Evolutionary conservation across 768 basidiomycete genomes (phyloP).

Genomic region (Trametes gibbosa): DNA sequence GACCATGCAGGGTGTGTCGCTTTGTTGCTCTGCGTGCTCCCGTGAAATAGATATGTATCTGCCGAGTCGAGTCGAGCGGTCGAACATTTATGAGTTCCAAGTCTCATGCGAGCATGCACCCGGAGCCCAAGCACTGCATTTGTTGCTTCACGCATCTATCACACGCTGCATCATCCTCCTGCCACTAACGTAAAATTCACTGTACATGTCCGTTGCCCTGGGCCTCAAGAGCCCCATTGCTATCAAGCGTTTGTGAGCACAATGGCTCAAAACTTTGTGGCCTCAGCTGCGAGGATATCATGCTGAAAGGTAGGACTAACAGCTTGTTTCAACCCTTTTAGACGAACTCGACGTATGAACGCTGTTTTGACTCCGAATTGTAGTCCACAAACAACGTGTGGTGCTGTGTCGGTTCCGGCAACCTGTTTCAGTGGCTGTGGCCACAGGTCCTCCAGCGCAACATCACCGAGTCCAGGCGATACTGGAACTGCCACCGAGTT

Average conservation of each 20-base stretch:
- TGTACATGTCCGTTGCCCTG: too few species aligned
- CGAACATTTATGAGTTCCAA: too few species aligned
- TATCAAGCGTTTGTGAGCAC: not conserved
- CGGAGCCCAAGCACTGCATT: too few species aligned
- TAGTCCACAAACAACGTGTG: not conserved
- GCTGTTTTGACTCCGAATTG: not conserved
- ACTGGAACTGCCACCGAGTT: conserved; percentile 33
- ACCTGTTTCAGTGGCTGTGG: conserved; percentile 35
- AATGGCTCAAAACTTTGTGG: not conserved
- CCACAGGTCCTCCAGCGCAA: conserved; percentile 29
- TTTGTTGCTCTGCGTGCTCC: not conserved
- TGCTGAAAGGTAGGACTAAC: not conserved
- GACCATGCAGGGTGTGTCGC: not conserved
- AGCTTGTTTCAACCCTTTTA: not conserved
- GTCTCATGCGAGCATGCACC: too few species aligned
- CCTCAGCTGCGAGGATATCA: not conserved
- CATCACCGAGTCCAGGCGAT: conserved; percentile 29
- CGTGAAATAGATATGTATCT: not conserved
- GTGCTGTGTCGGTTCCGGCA: not conserved
- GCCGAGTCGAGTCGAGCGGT: too few species aligned
- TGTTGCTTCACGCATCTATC: too few species aligned
- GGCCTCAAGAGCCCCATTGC: not conserved
- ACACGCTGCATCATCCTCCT: too few species aligned
- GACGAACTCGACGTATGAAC: not conserved
- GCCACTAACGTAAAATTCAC: too few species aligned